phyloP scores from a whole-genome alignment of 179 eudicot species.

The Silene vulgaris region DNA sequence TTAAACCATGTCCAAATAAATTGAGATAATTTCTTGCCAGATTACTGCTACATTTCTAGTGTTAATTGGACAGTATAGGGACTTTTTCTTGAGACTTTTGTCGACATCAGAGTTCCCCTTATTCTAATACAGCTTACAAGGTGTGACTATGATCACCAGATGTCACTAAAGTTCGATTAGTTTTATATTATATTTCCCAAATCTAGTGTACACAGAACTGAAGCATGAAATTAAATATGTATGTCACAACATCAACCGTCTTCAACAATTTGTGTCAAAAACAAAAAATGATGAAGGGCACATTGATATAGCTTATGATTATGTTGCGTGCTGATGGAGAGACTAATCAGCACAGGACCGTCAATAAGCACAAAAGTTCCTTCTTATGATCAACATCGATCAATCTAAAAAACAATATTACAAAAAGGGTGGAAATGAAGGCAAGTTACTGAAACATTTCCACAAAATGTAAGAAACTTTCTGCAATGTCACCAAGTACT shows the following conservation, averaged over 20 bases:
- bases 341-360: slow-evolving; percentile 38
- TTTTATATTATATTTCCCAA: not conserved
- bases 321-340: slow-evolving; percentile 29
- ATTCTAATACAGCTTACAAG: no score
- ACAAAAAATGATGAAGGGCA: slow-evolving; percentile 19
- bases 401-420: not conserved
- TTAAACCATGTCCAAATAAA: no score
- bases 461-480: not conserved
- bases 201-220: not conserved
- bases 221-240: slow-evolving; percentile 4
- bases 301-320: slow-evolving; percentile 31
- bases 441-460: not conserved
- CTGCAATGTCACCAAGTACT: slow-evolving; percentile 6
- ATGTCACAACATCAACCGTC: slow-evolving; percentile 23
- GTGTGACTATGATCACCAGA: no score
- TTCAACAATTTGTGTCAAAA: not conserved
- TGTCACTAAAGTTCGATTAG: not conserved
- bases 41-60: not conserved
- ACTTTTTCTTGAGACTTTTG: not conserved
- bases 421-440: not conserved
- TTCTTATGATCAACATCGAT: not conserved
- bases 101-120: no score
- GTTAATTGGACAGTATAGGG: not conserved
- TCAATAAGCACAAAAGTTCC: slow-evolving; percentile 31
- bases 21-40: not conserved